Base-by-base conservation (phyloP, 2,329 filamentous ascomycete species). In the Venturia pyrina region DNA sequence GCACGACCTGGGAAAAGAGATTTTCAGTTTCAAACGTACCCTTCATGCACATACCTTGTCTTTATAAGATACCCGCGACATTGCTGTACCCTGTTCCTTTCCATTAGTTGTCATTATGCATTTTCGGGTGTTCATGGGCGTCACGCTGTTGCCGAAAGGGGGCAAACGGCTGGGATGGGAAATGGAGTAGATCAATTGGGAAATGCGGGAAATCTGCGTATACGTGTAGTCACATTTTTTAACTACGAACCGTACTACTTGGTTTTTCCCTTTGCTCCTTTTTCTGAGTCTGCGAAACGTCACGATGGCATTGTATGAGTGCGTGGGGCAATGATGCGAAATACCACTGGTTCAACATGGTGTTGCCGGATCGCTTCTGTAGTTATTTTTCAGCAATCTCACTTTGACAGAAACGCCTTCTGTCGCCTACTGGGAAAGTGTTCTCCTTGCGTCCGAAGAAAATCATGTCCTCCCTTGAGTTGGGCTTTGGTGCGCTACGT, bases 11-110 rank as follows among this genome's bases (percentile, higher is more conserved):
- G 24, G 11, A 21, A 57, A 19, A 15, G 48, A 28, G 48, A 15
- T 53, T 32, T 53, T 17, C 48, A 21, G 21, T n/a, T 59, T n/a
- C 53, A 24, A 59, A 59, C 28, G 24, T 13, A 53, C 10, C 21
- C 21, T 59, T 59, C 53, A 59, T 59, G 53, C 53, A 59, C 53
- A 59, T 59, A 59, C 53, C 37, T 59, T 59, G 53, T 59, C 53
- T 37, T 37, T 59, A 59, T 59, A 59, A 59, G 53, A 59, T 59
- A 37, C 53, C 53, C 53, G 53, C 53, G 53, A 59, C 53, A 59
- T 59, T 59, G 17, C 53, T 37, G 53, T 59, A 59, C 53, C 28
- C 32, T 37, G 7, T n/a, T 50, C 21, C n/a, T 59, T 37, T 11
- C 13, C 19, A 17, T 5, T 57, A 17, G 24, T 57, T 37, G 28